Evolutionary conservation across 805 yeast genomes (phyloP).

Genomic region (Candida mattraensis): DNA sequence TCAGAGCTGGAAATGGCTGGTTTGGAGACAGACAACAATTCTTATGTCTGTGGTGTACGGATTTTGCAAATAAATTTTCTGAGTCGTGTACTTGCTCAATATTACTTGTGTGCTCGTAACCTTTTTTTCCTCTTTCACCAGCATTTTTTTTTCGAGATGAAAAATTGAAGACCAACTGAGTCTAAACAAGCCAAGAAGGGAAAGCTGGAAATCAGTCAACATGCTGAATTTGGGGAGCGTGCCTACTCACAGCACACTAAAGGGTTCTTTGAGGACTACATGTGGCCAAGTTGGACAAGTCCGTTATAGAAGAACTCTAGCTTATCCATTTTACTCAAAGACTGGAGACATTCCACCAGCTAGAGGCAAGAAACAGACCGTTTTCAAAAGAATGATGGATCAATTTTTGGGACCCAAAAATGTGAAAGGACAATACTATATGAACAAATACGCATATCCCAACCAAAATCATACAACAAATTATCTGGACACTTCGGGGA

Average conservation of each 20-base stretch:
- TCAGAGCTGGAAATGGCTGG: no score
- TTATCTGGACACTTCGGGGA: conserved; percentile 59
- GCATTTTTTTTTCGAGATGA: conserved; percentile 2
- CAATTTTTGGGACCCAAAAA: conserved; percentile 82
- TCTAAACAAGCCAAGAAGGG: background rate
- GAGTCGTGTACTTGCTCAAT: no score
- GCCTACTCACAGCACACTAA: no score
- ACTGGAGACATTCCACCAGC: conserved; percentile 40
- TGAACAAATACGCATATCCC: conserved; percentile 72
- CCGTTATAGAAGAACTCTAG: conserved; percentile 50
- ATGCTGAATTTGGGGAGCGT: conserved; percentile 4
- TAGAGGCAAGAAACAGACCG: conserved; percentile 43
- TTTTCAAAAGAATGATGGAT: conserved; percentile 62
- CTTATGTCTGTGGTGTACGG: background rate
- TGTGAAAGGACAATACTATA: conserved; percentile 75
- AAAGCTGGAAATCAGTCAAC: background rate
- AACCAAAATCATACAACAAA: conserved; percentile 70
- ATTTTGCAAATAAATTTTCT: background rate
- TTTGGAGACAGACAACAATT: no score
- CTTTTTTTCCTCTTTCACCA: conserved; percentile 1
- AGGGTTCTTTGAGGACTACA: conserved; percentile 12
- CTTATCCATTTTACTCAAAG: conserved; percentile 54
- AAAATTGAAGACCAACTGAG: background rate
- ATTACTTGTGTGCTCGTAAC: conserved; percentile 5
- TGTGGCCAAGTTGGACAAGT: conserved; percentile 42